phyloP scores from a whole-genome alignment of 2,329 filamentous ascomycete genomes.

The Diplodia intermedia region DNA sequence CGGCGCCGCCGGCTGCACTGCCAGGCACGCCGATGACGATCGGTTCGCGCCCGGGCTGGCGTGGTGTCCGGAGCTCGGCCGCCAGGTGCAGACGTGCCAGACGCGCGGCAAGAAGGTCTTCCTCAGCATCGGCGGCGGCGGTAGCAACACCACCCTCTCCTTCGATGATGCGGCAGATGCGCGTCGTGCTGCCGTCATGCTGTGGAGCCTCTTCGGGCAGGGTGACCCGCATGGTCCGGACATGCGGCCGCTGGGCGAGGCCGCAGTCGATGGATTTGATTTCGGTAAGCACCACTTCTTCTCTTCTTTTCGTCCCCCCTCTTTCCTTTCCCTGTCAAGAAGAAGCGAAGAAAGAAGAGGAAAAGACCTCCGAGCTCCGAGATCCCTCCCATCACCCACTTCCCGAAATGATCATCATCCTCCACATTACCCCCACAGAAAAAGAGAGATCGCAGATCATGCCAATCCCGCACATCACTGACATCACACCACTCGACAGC shows the following conservation, averaged over 20 bases:
- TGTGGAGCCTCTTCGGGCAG: constrained; percentile 31
- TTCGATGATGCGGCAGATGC: constrained; percentile 25
- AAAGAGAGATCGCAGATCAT: neutral
- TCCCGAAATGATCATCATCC: neutral
- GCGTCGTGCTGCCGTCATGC: constrained; percentile 27
- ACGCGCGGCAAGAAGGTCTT: constrained; percentile 27
- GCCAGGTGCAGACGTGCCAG: constrained; percentile 24
- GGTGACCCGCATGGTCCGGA: constrained; percentile 21
- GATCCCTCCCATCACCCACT: neutral
- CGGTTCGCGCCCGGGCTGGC: constrained; percentile 24
- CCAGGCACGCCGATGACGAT: constrained; percentile 3
- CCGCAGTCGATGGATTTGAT: constrained; percentile 30
- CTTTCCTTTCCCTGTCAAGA: neutral
- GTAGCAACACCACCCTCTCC: neutral
- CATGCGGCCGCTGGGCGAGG: constrained; percentile 30
- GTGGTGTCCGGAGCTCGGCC: constrained; percentile 20
- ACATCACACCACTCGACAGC: neutral
- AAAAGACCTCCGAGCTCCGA: neutral
- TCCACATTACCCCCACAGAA: neutral
- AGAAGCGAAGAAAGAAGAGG: neutral
- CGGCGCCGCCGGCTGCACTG: constrained; percentile 10
- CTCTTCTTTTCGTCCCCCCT: neutral
- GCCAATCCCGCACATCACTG: neutral
- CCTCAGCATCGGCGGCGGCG: constrained; percentile 26
- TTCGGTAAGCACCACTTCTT: constrained; percentile 19